These are phyloP conservation scores for Tephrocybe sp. DNA, from an alignment of 768 basidiomycete species.

Conservation along the genomic window DNA sequence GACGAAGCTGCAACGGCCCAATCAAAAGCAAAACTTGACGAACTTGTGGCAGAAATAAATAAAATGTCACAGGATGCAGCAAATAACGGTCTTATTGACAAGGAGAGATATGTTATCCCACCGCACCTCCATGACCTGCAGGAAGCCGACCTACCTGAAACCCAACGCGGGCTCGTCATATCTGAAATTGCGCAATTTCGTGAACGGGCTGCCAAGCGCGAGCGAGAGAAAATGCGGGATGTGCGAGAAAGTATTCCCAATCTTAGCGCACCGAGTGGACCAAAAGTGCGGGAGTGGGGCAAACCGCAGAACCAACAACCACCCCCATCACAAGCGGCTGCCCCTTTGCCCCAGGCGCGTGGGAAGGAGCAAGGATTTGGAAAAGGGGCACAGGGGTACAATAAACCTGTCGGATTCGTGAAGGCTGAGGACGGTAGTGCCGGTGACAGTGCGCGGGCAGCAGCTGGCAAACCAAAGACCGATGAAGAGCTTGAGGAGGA, in stretches of 20 bases:
- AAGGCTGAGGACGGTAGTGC: slow-evolving; percentile 49
- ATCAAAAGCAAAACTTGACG: slow-evolving; percentile 62
- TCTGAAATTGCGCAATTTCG: slow-evolving; percentile 96
- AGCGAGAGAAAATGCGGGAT: slow-evolving; percentile 85
- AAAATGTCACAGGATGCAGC: slow-evolving; percentile 72
- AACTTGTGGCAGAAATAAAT: slow-evolving; percentile 69
- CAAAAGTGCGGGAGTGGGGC: slow-evolving; percentile 80
- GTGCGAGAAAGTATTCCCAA: slow-evolving; percentile 57
- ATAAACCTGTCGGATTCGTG: slow-evolving; percentile 82
- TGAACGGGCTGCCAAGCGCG: slow-evolving; percentile 88
- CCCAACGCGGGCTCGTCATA: slow-evolving; percentile 86
- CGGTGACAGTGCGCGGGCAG: slow-evolving; percentile 30
- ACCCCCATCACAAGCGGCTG: slow-evolving; percentile 26
- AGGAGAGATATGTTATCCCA: slow-evolving; percentile 87
- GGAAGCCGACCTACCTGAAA: slow-evolving; percentile 96
- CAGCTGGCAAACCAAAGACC: slow-evolving; percentile 50
- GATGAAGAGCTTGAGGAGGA: slow-evolving; percentile 90
- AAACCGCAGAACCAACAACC: slow-evolving; percentile 41
- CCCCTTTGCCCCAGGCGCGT: slow-evolving; percentile 29
- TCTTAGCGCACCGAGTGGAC: slow-evolving; percentile 58
- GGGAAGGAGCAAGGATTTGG: slow-evolving; percentile 51
- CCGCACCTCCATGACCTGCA: slow-evolving; percentile 97
- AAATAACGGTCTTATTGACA: slow-evolving; percentile 69
- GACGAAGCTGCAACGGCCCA: slow-evolving; percentile 66
- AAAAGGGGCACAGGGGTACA: slow-evolving; percentile 72